A percentile compares a stretch with the other conserved stretches of the same genome.
These are phyloP conservation scores for Dactylonectria macrodidyma DNA, from an alignment of 2,329 filamentous ascomycete genomes.

Conservation along the genomic window DNA sequence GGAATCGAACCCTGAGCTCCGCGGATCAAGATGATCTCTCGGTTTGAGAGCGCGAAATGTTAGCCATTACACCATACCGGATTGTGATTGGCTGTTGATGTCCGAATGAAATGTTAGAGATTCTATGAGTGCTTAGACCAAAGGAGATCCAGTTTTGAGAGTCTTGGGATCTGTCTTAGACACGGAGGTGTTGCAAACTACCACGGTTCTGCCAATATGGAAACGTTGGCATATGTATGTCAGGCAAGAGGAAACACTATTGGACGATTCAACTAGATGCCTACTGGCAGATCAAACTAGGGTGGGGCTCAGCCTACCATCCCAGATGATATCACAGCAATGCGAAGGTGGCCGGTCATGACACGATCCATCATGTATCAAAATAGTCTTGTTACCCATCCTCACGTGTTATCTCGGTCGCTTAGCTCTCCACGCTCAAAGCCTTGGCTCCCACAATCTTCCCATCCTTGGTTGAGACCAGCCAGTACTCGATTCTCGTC, in stretches of 20 bases:
- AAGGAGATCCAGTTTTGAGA: too few relatives aligned
- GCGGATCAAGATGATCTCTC: slow-evolving; percentile 27
- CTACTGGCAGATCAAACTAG: too few relatives aligned
- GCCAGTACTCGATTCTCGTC: slow-evolving; percentile 83
- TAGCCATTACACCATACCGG: slow-evolving; percentile 43
- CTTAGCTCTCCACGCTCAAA: slow-evolving; percentile 76
- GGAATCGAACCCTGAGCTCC: slow-evolving; percentile 31
- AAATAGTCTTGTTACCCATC: background rate
- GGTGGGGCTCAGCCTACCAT: background rate
- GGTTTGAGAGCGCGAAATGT: slow-evolving; percentile 41
- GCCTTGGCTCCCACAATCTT: slow-evolving; percentile 85
- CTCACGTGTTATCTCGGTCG: background rate
- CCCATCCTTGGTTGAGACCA: slow-evolving; percentile 75
- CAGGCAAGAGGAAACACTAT: too few relatives aligned
- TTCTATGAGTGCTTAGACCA: background rate
- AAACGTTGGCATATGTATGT: too few relatives aligned
- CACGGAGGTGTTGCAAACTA: too few relatives aligned
- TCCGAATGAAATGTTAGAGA: background rate
- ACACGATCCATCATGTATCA: background rate
- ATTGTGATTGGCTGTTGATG: slow-evolving; percentile 16
- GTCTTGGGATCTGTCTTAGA: too few relatives aligned
- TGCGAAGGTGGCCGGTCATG: background rate
- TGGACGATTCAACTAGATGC: too few relatives aligned
- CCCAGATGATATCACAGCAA: background rate
- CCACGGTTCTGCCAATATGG: too few relatives aligned